These are phyloP conservation scores for Bromus sterilis DNA, from an alignment of 176 grass and related monocot species.

Conservation along the genomic window DNA sequence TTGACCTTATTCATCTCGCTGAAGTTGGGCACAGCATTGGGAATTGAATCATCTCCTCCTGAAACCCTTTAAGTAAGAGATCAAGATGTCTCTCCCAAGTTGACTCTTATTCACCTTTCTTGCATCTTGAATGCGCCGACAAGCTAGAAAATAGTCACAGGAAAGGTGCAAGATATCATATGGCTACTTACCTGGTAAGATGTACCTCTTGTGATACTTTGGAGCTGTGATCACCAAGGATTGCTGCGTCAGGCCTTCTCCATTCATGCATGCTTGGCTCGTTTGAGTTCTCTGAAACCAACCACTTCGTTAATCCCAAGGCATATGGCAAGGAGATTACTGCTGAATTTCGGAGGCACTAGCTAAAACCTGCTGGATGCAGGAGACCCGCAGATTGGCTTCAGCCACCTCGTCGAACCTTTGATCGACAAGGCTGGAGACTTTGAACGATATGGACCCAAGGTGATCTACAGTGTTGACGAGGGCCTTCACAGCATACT, in stretches of 20 bases:
- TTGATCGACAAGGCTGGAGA: slow-evolving; percentile 47
- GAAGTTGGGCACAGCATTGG: slow-evolving; percentile 61
- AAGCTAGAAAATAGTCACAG: background rate
- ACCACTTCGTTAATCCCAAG: background rate
- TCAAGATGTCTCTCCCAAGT: background rate
- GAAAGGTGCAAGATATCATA: background rate
- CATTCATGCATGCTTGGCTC: slow-evolving; percentile 52
- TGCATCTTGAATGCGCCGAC: background rate
- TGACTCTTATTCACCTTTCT: background rate
- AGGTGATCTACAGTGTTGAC: slow-evolving; percentile 84
- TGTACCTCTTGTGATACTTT: slow-evolving; percentile 83
- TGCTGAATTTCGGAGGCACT: background rate
- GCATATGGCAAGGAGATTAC: background rate
- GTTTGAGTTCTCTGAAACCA: slow-evolving; percentile 51
- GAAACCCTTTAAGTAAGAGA: background rate
- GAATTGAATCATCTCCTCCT: slow-evolving; percentile 52
- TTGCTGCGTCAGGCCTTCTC: slow-evolving; percentile 83
- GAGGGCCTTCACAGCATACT: slow-evolving; percentile 70
- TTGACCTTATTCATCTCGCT: slow-evolving; percentile 49
- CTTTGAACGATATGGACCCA: slow-evolving; percentile 75
- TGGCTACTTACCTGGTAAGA: slow-evolving; percentile 47
- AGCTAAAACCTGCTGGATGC: slow-evolving; percentile 55
- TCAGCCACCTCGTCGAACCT: slow-evolving; percentile 43
- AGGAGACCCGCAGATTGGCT: slow-evolving; percentile 42
- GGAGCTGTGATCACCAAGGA: slow-evolving; percentile 72